Conservation (phyloP, 2,329 filamentous ascomycete genomes). For the Rutstroemia sydowiana region DNA sequence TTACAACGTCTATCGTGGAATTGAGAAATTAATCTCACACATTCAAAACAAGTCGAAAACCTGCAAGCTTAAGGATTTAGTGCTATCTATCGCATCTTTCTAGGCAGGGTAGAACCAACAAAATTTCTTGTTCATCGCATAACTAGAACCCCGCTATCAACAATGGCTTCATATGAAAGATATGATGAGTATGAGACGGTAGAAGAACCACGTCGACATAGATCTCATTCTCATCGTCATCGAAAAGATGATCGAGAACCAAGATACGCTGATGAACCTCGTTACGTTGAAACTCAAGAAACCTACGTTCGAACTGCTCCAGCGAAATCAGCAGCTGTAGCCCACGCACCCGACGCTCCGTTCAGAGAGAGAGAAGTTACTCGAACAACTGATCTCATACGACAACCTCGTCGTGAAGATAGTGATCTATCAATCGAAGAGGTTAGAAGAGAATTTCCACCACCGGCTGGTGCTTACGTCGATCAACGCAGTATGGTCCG, state of each 20-base stretch:
- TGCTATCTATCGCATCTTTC: background rate
- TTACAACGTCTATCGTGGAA: background rate
- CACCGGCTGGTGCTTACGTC: constrained; percentile 34
- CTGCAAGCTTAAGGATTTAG: background rate
- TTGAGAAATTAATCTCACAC: background rate
- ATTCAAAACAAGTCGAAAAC: background rate
- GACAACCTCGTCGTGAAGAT: constrained; percentile 55
- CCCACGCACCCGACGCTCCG: constrained; percentile 24
- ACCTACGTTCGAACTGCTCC: constrained; percentile 26
- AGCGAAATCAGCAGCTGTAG: constrained; percentile 12
- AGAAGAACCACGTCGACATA: constrained; percentile 24
- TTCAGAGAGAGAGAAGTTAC: constrained; percentile 7
- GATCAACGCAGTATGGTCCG: constrained; percentile 22
- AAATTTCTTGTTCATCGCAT: constrained; percentile 3
- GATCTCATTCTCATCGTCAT: constrained; percentile 27
- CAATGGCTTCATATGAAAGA: constrained; percentile 14
- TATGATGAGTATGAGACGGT: constrained; percentile 19
- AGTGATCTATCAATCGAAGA: constrained; percentile 74
- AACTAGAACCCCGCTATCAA: constrained; percentile 3
- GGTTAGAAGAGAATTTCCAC: constrained; percentile 76
- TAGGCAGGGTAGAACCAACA: background rate
- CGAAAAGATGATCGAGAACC: constrained; percentile 36
- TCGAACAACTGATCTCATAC: constrained; percentile 49
- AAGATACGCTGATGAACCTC: constrained; percentile 44
- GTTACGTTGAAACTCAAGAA: constrained; percentile 42